Evolutionary conservation across 192 early-diverging fungal genomes (phyloP).

Genomic region (Radiomyces spectabilis): DNA sequence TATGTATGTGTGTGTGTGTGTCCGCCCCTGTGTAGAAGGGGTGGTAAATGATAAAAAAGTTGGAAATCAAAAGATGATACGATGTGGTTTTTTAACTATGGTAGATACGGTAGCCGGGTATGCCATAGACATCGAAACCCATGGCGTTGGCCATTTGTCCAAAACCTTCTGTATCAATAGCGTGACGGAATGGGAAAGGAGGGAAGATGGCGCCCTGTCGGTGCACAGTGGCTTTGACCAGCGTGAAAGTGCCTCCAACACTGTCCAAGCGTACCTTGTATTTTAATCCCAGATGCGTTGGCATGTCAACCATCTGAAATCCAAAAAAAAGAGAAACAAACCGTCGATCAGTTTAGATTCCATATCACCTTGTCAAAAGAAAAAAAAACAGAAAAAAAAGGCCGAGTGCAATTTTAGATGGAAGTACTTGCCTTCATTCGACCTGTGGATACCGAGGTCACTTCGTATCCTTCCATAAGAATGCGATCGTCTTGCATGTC

Average conservation of each 20-base stretch:
- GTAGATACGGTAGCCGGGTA: slow-evolving; percentile 50
- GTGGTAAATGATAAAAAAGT: no score
- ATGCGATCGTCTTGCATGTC: slow-evolving; percentile 14
- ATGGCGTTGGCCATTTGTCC: slow-evolving; percentile 57
- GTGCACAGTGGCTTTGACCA: slow-evolving; percentile 58
- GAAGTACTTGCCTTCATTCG: no score
- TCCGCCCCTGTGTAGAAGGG: no score
- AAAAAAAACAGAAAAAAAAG: no score
- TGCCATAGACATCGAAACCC: slow-evolving; percentile 52
- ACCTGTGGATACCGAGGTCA: not conserved
- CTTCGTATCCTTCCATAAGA: slow-evolving; percentile 16
- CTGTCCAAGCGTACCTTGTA: slow-evolving; percentile 43
- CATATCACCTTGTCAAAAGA: no score
- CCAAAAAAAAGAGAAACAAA: no score
- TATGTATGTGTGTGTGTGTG: no score
- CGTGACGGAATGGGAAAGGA: slow-evolving; percentile 50
- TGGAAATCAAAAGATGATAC: no score
- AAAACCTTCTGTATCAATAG: slow-evolving; percentile 65
- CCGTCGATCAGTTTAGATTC: no score
- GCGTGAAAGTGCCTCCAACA: slow-evolving; percentile 49
- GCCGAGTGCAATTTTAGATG: no score
- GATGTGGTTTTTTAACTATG: no score
- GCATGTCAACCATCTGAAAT: slow-evolving; percentile 27
- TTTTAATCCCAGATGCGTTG: slow-evolving; percentile 17
- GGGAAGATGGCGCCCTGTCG: slow-evolving; percentile 59